Conservation (phyloP, 2,329 filamentous ascomycete species). For the Myriosclerotinia curreyana region DNA sequence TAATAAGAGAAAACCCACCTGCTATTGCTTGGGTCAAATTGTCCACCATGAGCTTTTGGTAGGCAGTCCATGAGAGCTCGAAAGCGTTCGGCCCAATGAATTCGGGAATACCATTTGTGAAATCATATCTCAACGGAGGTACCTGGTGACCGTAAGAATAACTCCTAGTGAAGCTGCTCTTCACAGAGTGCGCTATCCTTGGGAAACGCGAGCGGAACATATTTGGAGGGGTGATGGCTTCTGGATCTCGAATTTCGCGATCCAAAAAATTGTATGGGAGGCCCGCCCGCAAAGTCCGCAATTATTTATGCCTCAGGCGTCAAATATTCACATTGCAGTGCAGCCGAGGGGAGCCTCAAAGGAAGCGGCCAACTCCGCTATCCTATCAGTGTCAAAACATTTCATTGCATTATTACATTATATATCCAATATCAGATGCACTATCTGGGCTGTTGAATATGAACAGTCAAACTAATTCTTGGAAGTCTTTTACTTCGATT, state of each 20-base stretch:
- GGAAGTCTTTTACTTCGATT: conserved; percentile 16
- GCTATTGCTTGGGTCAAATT: conserved; percentile 72
- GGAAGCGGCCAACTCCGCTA: conserved; percentile 20
- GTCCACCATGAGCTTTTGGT: conserved; percentile 70
- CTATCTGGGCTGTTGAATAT: conserved; percentile 21
- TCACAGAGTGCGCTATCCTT: conserved; percentile 29
- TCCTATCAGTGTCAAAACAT: conserved; percentile 7
- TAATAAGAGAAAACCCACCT: conserved; percentile 52
- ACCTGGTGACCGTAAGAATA: not conserved
- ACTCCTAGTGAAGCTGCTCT: conserved; percentile 12
- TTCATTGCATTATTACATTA: not conserved
- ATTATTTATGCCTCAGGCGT: not conserved
- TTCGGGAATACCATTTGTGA: conserved; percentile 57
- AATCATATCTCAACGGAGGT: conserved; percentile 48
- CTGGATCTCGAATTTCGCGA: conserved; percentile 15
- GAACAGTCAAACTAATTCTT: conserved; percentile 21
- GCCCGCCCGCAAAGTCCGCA: conserved; percentile 13
- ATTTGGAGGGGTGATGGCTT: conserved; percentile 14
- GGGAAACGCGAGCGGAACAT: conserved; percentile 39
- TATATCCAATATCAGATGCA: conserved; percentile 10
- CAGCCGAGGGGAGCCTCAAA: not conserved
- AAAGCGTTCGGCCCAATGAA: conserved; percentile 70
- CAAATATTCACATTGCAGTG: not conserved
- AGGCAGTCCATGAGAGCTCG: conserved; percentile 75
- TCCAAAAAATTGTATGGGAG: conserved; percentile 20